phyloP scores from a whole-genome alignment of 176 grass and related monocot species.

The Ampelocalamus luodianensis region DNA sequence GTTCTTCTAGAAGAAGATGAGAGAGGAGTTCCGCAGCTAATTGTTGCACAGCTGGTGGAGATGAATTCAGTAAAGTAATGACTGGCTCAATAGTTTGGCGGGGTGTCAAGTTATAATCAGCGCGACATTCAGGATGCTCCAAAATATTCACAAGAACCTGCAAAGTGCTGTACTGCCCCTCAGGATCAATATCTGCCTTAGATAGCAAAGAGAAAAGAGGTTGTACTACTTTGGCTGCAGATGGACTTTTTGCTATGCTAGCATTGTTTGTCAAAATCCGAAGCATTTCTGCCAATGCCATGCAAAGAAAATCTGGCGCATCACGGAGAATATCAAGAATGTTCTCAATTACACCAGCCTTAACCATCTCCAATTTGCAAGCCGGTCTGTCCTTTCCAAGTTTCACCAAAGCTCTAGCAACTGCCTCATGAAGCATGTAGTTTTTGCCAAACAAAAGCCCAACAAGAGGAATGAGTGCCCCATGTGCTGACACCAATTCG shows the following conservation, averaged over 20 bases:
- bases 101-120: slow-evolving; percentile 88
- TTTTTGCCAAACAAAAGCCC: slow-evolving; percentile 93
- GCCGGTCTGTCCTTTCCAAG: slow-evolving; percentile 92
- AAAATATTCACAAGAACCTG: slow-evolving; percentile 99
- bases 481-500: slow-evolving; percentile 89
- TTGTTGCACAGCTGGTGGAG: slow-evolving; percentile 92
- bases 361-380: slow-evolving; percentile 99
- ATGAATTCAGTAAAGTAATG: slow-evolving; percentile 83
- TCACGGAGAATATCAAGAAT: slow-evolving; percentile 93
- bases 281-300: slow-evolving; percentile 90
- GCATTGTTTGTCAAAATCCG: slow-evolving; percentile 99
- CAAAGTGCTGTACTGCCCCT: slow-evolving; percentile 95
- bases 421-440: slow-evolving; percentile 84
- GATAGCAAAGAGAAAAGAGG: slow-evolving; percentile 92
- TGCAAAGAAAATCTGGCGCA: slow-evolving; percentile 95
- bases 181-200: slow-evolving; percentile 78
- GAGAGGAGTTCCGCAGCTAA: slow-evolving; percentile 93
- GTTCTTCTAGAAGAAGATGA: slow-evolving; percentile 96
- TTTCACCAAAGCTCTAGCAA: slow-evolving; percentile 90
- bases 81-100: slow-evolving; percentile 86
- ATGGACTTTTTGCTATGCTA: slow-evolving; percentile 91
- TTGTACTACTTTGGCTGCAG: slow-evolving; percentile 92
- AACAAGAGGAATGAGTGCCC: slow-evolving; percentile 86
- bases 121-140: slow-evolving; percentile 90
- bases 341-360: slow-evolving; percentile 93